Conservation (phyloP, 768 basidiomycete genomes). For the Psilocybe tampanensis region DNA sequence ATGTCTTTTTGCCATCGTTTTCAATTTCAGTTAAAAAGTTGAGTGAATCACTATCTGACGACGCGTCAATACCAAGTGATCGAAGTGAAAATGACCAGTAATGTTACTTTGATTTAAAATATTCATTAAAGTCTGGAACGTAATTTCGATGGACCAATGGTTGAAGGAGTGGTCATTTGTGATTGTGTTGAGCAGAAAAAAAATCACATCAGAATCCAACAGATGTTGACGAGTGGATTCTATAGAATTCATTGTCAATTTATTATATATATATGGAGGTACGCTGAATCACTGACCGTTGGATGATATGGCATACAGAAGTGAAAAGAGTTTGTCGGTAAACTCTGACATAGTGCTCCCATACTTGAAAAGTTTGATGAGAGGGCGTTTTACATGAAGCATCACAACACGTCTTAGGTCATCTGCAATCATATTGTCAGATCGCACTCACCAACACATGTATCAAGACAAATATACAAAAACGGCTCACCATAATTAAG, state of each 20-base stretch:
- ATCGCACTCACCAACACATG: no score
- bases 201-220: not conserved
- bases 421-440: no score
- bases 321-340: constrained; percentile 5
- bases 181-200: constrained; percentile 5
- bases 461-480: no score
- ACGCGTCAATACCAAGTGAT: not conserved
- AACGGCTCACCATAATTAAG: not conserved
- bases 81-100: not conserved
- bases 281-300: not conserved
- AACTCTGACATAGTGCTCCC: constrained; percentile 2
- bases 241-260: not conserved
- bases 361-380: constrained; percentile 1
- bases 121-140: constrained; percentile 3
- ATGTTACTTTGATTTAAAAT: constrained; percentile 5
- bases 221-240: not conserved
- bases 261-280: no score
- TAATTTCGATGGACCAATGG: constrained; percentile 1
- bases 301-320: constrained; percentile 6
- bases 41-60: constrained; percentile 1
- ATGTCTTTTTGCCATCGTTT: not conserved
- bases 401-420: constrained; percentile 1
- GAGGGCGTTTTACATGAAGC: not conserved
- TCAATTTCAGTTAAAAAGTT: constrained; percentile 2
- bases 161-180: constrained; percentile 4